Conservation (phyloP, 306 rosid species). For the Lathyrus oleraceus region DNA sequence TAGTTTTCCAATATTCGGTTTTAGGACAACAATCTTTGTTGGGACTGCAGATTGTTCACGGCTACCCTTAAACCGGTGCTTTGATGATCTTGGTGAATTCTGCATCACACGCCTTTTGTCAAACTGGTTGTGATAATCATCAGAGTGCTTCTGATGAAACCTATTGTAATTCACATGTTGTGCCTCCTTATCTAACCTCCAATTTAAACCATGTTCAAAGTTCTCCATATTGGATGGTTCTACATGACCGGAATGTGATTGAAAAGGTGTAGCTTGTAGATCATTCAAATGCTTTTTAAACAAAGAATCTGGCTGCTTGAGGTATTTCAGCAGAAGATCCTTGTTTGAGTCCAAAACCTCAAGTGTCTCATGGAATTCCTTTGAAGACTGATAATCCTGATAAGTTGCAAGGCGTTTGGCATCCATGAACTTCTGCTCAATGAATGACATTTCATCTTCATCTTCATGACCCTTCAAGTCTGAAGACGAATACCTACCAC, state of each 20-base stretch:
- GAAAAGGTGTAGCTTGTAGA: constrained; percentile 54
- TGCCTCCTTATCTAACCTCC: constrained; percentile 54
- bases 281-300: constrained; percentile 84
- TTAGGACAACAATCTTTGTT: constrained; percentile 84
- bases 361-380: constrained; percentile 73
- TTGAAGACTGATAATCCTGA: constrained; percentile 73
- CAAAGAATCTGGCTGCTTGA: constrained; percentile 84
- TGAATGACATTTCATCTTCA: constrained; percentile 79
- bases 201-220: constrained; percentile 42
- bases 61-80: constrained; percentile 45
- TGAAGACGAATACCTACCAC: constrained; percentile 52
- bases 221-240: constrained; percentile 47
- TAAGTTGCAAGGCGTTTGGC: constrained; percentile 80
- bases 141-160: constrained; percentile 54
- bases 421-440: constrained; percentile 83
- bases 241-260: constrained; percentile 48
- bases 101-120: constrained; percentile 47
- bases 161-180: constrained; percentile 39
- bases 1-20: constrained; percentile 80
- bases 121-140: constrained; percentile 44
- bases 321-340: constrained; percentile 74
- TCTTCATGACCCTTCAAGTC: constrained; percentile 53
- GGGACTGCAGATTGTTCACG: constrained; percentile 52
- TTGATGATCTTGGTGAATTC: constrained; percentile 50
- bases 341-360: constrained; percentile 86